A percentile compares a stretch with the other conserved stretches of the same genome.
These are phyloP conservation scores for Phytophthora aleatoria DNA, from an alignment of 352 stramenopile genomes.

Conservation along the genomic window DNA sequence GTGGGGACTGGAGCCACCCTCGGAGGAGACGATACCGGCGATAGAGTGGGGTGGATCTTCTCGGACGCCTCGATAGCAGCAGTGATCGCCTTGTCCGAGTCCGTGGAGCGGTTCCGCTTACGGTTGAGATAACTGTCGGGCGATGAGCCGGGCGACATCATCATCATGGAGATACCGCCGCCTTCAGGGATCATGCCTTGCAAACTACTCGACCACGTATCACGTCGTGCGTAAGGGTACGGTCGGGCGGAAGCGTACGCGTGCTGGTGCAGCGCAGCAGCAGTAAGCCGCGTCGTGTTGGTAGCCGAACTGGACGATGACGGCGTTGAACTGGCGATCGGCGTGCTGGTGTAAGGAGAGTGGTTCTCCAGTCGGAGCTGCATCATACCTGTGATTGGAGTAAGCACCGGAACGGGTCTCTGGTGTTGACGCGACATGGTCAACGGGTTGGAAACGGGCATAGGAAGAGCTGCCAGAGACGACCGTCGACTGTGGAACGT, in stretches of 20 bases:
- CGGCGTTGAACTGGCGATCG: conserved; percentile 27
- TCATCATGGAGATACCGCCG: conserved; percentile 40
- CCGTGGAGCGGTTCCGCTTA: conserved; percentile 74
- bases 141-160: conserved; percentile 34
- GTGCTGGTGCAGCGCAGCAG: conserved; percentile 50
- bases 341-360: conserved; percentile 29
- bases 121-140: conserved; percentile 59
- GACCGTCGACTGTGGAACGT: conserved; percentile 48
- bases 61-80: conserved; percentile 60
- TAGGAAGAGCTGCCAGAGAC: conserved; percentile 55
- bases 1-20: conserved; percentile 34
- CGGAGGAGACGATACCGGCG: conserved; percentile 28
- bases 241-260: conserved; percentile 53
- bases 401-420: conserved; percentile 47
- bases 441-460: conserved; percentile 43
- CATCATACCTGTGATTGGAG: conserved; percentile 79
- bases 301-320: conserved; percentile 32
- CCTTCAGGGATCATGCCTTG: conserved; percentile 44
- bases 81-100: conserved; percentile 64
- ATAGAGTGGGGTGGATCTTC: conserved; percentile 50
- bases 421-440: conserved; percentile 23
- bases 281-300: conserved; percentile 33
- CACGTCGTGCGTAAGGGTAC: conserved; percentile 40
- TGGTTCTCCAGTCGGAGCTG: conserved; percentile 63
- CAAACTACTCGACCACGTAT: conserved; percentile 42